Base-by-base conservation (phyloP, 495 filamentous ascomycete species). In the Hypoxylon lenormandii region DNA sequence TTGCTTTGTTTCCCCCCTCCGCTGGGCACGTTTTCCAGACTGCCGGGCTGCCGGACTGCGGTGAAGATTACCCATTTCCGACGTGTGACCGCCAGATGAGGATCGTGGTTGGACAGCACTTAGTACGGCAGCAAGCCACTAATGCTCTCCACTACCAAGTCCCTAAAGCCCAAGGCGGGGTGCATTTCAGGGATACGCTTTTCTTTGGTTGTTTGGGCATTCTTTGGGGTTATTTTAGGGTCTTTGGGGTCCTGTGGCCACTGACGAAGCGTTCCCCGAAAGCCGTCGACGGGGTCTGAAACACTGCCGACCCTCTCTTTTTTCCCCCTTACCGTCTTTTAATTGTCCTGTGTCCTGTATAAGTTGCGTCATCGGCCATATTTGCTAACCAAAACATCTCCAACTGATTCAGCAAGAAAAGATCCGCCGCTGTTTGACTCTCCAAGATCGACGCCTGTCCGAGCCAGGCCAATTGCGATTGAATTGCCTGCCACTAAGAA, bases 381-480 rank as follows among this genome's bases (percentile, higher is more conserved):
- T 26, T 30, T 55, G 30, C 71, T 76, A 69, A 74, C 16, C 55
- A 60, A 60, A 64, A 68, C 58, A 26, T 73, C 30, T 18, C 22
- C 46, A 69, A 76, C 58, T 61, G 71, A 69, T 59, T 37, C 58
- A 74, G 74, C 67, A 36, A 71, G 43, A 58, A 71, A 66, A 49
- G 68, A 71, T 28, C 68, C 58, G 57, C 13, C 52, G 0, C 33
- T 71, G n/a, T 63, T 71, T 42, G 68, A 71, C 16, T 51, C 61
- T 59, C 43, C 70, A 13, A 77, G 56, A 53, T 53, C 69, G 45
- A 66, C 69, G 40, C 69, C 72, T 40, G 55, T 53, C 42, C 60
- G 70, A 56, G 81, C 77, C 51, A 70, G 73, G 21, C 84, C 83
- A 36, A 83, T 86, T 62, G 74, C 80, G 30, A 85, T 85, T 36